Base-by-base conservation (phyloP, 2,329 filamentous ascomycete species). In the Phoma sp. region DNA sequence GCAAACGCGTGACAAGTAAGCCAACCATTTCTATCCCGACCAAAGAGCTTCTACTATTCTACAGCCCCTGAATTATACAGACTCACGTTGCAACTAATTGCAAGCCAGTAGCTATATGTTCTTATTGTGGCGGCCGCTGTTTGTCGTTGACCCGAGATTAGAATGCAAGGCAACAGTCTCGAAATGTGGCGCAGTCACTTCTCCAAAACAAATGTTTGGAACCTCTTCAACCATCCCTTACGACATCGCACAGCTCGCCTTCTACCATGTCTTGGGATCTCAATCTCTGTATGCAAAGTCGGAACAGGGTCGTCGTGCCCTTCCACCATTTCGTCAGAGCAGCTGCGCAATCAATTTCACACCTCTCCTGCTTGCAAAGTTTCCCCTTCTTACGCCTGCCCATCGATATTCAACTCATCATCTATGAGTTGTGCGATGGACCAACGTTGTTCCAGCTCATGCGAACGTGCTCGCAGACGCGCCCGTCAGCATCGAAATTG, bases 331-430 rank as follows among this genome's bases (percentile, higher is more conserved):
- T 49, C n/a, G 47, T 49, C 8, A 36, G n/a, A 6, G 29, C 38
- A n/a, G 23, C 35, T n/a, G 18, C 38, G n/a, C 38, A 36, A 14
- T 30, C 24, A 10, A 22, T 9, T 11, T 11, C 47, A 42, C 29
- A 1, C 23, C 6, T 13, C 3, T 14, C 27, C 22, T 11, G 25
- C 13, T 4, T 24, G 27, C 36, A 2, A 22, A 18, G 27, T 29
- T 65, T 62, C 5, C 59, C 47, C 7, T 62, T 69, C 44, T 33
- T 68, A 14, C 57, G 50, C 38, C 61, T 69, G 4, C 66, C 64
- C 7, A 42, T 60, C 44, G 66, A 69, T 40, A 51, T 68, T 25
- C 64, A 67, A 41, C 58, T 65, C 53, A 52, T 61, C 10, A 62
- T 69, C 35, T 67, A 62, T 55, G 46, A 48, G 22, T 52, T 48